Percentiles rank a stretch among this genome's conserved stretches.
Evolutionary conservation across 163 green algal genomes (phyloP).

Genomic region (Volvox carteri): DNA sequence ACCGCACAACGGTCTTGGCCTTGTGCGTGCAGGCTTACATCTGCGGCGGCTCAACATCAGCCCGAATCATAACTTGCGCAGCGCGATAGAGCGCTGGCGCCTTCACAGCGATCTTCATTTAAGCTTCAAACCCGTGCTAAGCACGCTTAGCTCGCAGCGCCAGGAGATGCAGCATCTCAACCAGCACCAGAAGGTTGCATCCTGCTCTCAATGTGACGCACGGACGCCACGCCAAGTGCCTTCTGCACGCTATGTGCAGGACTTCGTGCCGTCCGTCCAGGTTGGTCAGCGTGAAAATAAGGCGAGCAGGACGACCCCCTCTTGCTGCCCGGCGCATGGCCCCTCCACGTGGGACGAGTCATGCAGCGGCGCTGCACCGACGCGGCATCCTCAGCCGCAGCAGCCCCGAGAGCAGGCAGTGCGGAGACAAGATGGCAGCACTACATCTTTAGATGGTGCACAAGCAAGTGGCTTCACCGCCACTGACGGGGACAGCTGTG

Average conservation of each 20-base stretch:
- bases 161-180: background rate
- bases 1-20: too few relatives aligned
- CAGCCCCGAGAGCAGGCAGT: too few relatives aligned
- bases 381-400: background rate
- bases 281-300: too few relatives aligned
- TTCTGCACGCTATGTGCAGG: too few relatives aligned
- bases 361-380: background rate
- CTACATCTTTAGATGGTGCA: background rate
- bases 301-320: background rate
- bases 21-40: background rate
- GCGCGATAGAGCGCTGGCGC: slow-evolving; percentile 33
- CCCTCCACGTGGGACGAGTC: background rate
- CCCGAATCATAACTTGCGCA: slow-evolving; percentile 44
- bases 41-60: slow-evolving; percentile 16
- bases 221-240: background rate
- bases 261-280: too few relatives aligned
- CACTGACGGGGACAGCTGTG: background rate
- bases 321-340: background rate
- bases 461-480: background rate
- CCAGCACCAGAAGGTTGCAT: background rate
- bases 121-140: slow-evolving; percentile 25
- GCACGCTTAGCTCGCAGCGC: slow-evolving; percentile 11
- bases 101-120: slow-evolving; percentile 52
- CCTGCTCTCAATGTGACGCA: background rate
- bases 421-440: background rate